Base-by-base conservation (phyloP, 2,329 filamentous ascomycete genomes). In the Pseudogymnoascus sp. region DNA sequence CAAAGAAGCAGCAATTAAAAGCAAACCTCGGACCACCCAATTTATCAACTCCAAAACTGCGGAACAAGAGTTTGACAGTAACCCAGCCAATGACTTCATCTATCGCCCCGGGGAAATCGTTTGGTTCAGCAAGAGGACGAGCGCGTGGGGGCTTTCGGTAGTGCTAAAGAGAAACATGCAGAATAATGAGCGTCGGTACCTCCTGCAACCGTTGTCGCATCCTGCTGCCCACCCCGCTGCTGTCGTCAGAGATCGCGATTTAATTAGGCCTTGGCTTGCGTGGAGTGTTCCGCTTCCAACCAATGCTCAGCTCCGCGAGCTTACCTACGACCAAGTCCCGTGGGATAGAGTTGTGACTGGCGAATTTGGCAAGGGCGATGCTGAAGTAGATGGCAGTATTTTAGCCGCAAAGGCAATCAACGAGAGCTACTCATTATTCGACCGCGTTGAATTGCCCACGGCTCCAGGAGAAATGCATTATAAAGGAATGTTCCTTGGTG, bases 371-470 rank as follows among this genome's bases (percentile, higher is more conserved):
- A 56, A 33, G 26, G 79, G 79, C 2, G 62, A 65, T n/a, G 76
- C 76, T 12, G 76, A 80, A 62, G 79, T 83, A 7, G 81, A 83
- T 67, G 80, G 75, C 9, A 82, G 79, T 56, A 82, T 83, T 62
- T 73, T 82, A 30, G 79, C 79, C 13, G 79, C 81, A 12, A 81
- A 82, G 66, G 71, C 73, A 30, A 75, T 83, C 33, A 81, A 83
- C 65, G 71, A 73, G 21, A 78, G 79, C 23, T 83, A 81, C 66
- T 82, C 79, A 0, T 74, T 78, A 2, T 77, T 81, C 60, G 75
- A 77, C 56, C 72, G 69, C n/a, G 69, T 76, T n/a, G 74, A 74
- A 41, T 74, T 71, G 18, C 65, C 69, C 1, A 69, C 71, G 2
- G 67, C 70, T 19, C 68, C 70, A 5, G 73, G 73, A 12, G 75